Percentiles rank a stretch among this genome's conserved stretches.
Evolutionary conservation across 345 rosid genomes (phyloP).

Genomic region (Eutrema japonicum): DNA sequence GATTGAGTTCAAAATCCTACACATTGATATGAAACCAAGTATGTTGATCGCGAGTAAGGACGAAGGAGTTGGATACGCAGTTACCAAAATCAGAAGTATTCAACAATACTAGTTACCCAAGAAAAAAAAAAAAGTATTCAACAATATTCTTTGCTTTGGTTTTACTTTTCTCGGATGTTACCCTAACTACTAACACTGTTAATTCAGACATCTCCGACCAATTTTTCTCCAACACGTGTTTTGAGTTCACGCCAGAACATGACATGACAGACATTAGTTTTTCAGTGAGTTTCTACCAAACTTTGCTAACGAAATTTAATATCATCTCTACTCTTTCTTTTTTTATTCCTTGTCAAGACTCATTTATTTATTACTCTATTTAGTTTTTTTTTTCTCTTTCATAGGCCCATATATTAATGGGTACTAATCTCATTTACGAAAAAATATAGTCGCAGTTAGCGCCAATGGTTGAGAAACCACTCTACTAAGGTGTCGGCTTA

Average conservation of each 20-base stretch:
- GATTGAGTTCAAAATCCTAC: no score
- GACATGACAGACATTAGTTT: conserved; percentile 16
- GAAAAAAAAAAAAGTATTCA: background rate
- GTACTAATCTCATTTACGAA: conserved; percentile 14
- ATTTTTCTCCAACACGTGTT: conserved; percentile 31
- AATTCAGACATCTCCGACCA: conserved; percentile 35
- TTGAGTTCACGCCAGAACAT: conserved; percentile 23
- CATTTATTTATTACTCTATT: conserved; percentile 25
- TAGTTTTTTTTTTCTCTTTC: conserved; percentile 7
- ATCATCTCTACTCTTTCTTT: background rate
- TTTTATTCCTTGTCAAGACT: conserved; percentile 1
- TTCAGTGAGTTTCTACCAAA: conserved; percentile 37
- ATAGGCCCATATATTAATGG: conserved; percentile 15
- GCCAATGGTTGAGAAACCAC: conserved; percentile 16
- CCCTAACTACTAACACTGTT: conserved; percentile 37
- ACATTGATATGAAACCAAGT: no score
- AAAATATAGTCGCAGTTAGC: conserved; percentile 4
- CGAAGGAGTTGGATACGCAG: background rate
- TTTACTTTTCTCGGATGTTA: conserved; percentile 30
- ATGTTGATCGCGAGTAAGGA: no score
- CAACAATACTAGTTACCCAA: background rate
- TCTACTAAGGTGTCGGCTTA: conserved; percentile 2
- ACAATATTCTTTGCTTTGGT: conserved; percentile 29
- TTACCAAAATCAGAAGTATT: conserved; percentile 20
- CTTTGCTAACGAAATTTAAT: conserved; percentile 40